Base-by-base conservation (phyloP, 305 asterid species). In the Rubia peregrina region DNA sequence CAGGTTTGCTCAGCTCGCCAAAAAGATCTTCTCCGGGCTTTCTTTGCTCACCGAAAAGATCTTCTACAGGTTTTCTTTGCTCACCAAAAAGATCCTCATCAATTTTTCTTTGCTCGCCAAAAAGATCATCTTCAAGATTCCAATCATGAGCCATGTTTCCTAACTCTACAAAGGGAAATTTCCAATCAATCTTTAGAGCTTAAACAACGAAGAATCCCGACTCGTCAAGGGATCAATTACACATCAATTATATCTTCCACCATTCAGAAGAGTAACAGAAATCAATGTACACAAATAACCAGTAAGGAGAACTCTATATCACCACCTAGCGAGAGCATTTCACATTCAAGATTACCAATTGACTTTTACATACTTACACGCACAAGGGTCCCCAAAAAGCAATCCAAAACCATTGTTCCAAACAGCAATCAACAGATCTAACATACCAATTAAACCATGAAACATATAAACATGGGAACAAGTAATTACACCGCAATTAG, bases 401-500 rank as follows among this genome's bases (percentile, higher is more conserved):
- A 51, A 24, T 36, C 17, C 2, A 38, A 68, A 51, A 63, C 36
- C 55, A 62, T 48, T 19, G 63, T 24, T 9, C 14, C 42, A 7
- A 63, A 63, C 24, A 46, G 17, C 19, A 63, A 63, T 63, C 71
- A 2, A 41, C 36, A 55, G 46, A 73, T 53, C 70, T 10, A 36
- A 73, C 11, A 51, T 44, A 33, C 22, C 38, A 64, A 22, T 19
- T 17, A 63, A 62, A 7, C 38, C 33, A 64, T 49, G 7, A 49
- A 36, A 30, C 53, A 71, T 6, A n/a, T 7, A 33, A 44, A 48
- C 61, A 7, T 26, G 57, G 11, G 49, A 71, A 61, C 33, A 44
- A 61, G 56, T 4, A 49, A 49, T 14, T 14, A 16, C 41, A 49
- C 55, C 26, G 8, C 22, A 19, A 19, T 51, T 17, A 51, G 21